These are phyloP conservation scores for Ogataea pignaliae DNA, from an alignment of 805 yeast genomes.

Conservation along the genomic window DNA sequence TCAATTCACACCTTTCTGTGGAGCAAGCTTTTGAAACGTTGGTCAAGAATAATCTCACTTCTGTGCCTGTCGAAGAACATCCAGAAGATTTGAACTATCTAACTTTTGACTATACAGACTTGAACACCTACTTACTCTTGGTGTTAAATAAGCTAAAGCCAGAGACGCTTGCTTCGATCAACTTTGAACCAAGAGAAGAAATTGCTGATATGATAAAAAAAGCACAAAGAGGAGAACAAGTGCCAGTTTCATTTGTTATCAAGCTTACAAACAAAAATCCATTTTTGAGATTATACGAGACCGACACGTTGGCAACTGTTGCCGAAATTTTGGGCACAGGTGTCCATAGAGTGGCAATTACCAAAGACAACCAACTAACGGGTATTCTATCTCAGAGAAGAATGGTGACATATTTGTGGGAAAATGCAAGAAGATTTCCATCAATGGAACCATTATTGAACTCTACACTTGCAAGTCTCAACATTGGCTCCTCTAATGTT, in stretches of 20 bases:
- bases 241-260: constrained; percentile 86
- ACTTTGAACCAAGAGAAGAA: constrained; percentile 33
- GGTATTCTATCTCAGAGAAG: constrained; percentile 93
- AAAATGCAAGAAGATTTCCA: constrained; percentile 82
- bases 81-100: constrained; percentile 62
- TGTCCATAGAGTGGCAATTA: constrained; percentile 87
- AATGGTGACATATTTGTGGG: constrained; percentile 82
- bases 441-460: constrained; percentile 71
- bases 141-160: constrained; percentile 66
- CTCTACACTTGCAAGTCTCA: constrained; percentile 63
- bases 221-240: constrained; percentile 85
- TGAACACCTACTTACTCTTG: constrained; percentile 78
- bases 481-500: constrained; percentile 70
- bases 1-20: constrained; percentile 65
- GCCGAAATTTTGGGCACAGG: constrained; percentile 91
- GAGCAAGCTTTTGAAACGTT: constrained; percentile 85
- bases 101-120: constrained; percentile 88
- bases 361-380: constrained; percentile 50
- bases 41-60: constrained; percentile 68
- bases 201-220: constrained; percentile 41
- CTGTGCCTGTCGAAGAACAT: constrained; percentile 69
- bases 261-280: constrained; percentile 85
- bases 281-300: constrained; percentile 69
- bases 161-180: constrained; percentile 33
- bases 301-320: constrained; percentile 65